Conservation (phyloP, 1,284 basidiomycete genomes). For the Peniophora sp. region DNA sequence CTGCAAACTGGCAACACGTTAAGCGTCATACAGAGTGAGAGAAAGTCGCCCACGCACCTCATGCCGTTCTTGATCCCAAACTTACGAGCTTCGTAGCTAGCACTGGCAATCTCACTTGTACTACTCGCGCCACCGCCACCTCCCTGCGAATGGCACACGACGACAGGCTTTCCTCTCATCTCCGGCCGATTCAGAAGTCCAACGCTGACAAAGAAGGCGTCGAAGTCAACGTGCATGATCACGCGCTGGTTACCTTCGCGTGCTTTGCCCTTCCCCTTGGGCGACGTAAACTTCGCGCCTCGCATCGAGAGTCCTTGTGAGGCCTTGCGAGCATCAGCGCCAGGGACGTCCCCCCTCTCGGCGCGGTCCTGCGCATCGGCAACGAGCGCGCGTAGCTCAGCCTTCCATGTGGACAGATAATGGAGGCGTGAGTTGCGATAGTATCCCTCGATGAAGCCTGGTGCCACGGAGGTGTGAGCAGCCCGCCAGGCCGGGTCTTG, state of each 20-base stretch:
- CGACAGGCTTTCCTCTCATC: constrained; percentile 79
- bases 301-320: constrained; percentile 47
- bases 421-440: constrained; percentile 92
- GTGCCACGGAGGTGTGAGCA: constrained; percentile 79
- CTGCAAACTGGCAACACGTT: constrained; percentile 50
- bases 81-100: constrained; percentile 87
- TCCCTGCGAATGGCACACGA: constrained; percentile 91
- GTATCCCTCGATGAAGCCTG: constrained; percentile 84
- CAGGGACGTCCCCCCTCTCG: constrained; percentile 33
- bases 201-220: constrained; percentile 95
- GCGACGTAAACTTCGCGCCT: constrained; percentile 42
- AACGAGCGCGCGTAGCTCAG: constrained; percentile 79
- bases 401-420: constrained; percentile 89
- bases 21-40: background rate
- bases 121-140: constrained; percentile 59
- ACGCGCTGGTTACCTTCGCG: constrained; percentile 46
- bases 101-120: constrained; percentile 92
- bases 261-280: constrained; percentile 50
- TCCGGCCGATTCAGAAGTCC: constrained; percentile 74
- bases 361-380: constrained; percentile 69
- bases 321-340: constrained; percentile 6
- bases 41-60: constrained; percentile 45
- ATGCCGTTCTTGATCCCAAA: constrained; percentile 93
- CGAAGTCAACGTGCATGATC: constrained; percentile 95
- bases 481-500: constrained; percentile 78